phyloP scores from a whole-genome alignment of 768 basidiomycete species.

The Phaeotremella fagi region DNA sequence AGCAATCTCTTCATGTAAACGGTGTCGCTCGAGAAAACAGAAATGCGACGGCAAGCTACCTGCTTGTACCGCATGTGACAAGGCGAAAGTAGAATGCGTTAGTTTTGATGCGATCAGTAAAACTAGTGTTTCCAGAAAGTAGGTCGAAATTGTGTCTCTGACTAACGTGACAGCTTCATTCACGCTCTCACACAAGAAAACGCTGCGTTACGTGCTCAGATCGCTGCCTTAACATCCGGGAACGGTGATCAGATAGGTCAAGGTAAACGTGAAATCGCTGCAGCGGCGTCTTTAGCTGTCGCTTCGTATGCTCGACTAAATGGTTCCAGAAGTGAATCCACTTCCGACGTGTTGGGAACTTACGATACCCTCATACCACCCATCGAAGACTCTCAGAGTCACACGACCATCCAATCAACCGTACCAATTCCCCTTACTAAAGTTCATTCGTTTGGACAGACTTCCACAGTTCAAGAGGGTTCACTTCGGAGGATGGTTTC shows the following conservation, averaged over 20 bases:
- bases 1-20: slow-evolving; percentile 48
- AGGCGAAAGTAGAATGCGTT: slow-evolving; percentile 50
- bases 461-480: no score
- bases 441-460: no score
- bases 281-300: slow-evolving; percentile 18
- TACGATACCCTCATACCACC: slow-evolving; percentile 2
- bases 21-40: slow-evolving; percentile 47
- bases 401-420: no score
- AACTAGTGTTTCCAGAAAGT: slow-evolving; percentile 47
- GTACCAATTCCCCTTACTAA: no score
- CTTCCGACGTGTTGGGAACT: not conserved
- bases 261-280: slow-evolving; percentile 18
- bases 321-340: not conserved
- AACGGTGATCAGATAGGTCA: slow-evolving; percentile 11
- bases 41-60: slow-evolving; percentile 50
- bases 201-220: slow-evolving; percentile 40
- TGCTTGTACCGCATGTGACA: slow-evolving; percentile 46
- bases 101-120: slow-evolving; percentile 50
- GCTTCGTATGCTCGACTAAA: not conserved
- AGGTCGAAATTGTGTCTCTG: not conserved
- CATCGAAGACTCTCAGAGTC: slow-evolving; percentile 8
- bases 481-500: no score
- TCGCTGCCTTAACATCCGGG: slow-evolving; percentile 25
- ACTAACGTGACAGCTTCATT: slow-evolving; percentile 35
- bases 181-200: slow-evolving; percentile 49